A percentile compares a stretch with the other conserved stretches of the same genome.
Conservation (phyloP, 2,329 filamentous ascomycete species). For the Aspergillus sclerotialis region DNA sequence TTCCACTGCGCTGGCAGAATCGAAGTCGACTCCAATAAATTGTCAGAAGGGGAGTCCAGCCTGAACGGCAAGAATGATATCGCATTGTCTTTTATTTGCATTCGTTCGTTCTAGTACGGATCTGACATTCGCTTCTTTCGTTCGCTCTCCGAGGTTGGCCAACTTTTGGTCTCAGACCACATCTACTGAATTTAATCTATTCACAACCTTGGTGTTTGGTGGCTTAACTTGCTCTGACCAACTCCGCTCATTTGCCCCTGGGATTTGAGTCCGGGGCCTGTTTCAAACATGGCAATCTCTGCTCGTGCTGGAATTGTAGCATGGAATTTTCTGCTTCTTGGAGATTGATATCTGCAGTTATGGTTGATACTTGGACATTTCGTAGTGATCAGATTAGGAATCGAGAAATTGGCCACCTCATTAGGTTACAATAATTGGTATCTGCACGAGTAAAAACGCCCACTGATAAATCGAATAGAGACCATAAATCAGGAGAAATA, state of each 20-base stretch:
- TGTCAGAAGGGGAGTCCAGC: background rate
- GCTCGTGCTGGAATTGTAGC: too few relatives aligned
- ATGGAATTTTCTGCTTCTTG: background rate
- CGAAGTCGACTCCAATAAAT: slow-evolving; percentile 10
- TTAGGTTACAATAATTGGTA: slow-evolving; percentile 17
- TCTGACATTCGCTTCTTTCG: slow-evolving; percentile 11
- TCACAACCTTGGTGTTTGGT: too few relatives aligned
- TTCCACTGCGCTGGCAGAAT: slow-evolving; percentile 9
- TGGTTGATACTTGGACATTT: slow-evolving; percentile 25
- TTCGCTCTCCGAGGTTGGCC: background rate
- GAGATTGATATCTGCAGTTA: slow-evolving; percentile 8
- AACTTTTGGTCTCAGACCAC: too few relatives aligned
- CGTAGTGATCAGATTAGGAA: too few relatives aligned
- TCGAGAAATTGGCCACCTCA: slow-evolving; percentile 1
- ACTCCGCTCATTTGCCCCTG: too few relatives aligned
- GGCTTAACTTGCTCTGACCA: too few relatives aligned
- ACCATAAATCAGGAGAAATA: too few relatives aligned
- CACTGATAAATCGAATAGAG: too few relatives aligned
- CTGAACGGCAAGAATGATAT: slow-evolving; percentile 1
- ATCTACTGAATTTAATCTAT: too few relatives aligned
- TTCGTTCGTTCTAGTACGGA: slow-evolving; percentile 15
- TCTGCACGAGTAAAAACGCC: too few relatives aligned
- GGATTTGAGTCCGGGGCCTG: too few relatives aligned
- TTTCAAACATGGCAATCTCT: too few relatives aligned
- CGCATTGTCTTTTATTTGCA: slow-evolving; percentile 1